These are phyloP conservation scores for Harringtonia aguacate DNA, from an alignment of 2,329 filamentous ascomycete genomes.

Conservation along the genomic window DNA sequence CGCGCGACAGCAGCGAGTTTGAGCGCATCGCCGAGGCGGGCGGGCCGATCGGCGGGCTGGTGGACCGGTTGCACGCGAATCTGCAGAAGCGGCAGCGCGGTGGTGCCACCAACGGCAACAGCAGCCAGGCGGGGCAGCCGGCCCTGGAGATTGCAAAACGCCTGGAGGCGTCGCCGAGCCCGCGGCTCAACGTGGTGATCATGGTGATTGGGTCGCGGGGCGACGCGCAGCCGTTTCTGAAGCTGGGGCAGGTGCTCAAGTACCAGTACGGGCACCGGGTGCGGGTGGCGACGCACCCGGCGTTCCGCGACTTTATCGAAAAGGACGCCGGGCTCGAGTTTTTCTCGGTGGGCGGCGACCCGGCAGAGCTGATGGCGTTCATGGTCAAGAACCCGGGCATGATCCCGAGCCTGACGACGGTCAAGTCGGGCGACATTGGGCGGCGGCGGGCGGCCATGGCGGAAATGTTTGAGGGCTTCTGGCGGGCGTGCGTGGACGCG, in stretches of 20 bases:
- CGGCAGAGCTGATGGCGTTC: constrained; percentile 73
- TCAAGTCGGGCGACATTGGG: constrained; percentile 64
- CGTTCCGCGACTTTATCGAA: constrained; percentile 66
- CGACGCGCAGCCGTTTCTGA: constrained; percentile 72
- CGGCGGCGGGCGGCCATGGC: constrained; percentile 59
- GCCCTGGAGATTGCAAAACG: constrained; percentile 10
- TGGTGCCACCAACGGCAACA: constrained; percentile 8
- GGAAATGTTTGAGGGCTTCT: constrained; percentile 76
- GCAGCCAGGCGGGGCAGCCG: constrained; percentile 12
- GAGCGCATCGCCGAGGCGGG: constrained; percentile 1
- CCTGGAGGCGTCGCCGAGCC: constrained; percentile 22
- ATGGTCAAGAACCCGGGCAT: constrained; percentile 80
- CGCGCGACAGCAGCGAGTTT: constrained; percentile 17
- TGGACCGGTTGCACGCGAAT: too few species aligned
- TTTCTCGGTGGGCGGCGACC: constrained; percentile 70
- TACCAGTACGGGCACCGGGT: constrained; percentile 64
- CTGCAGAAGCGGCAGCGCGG: not conserved
- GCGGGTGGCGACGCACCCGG: constrained; percentile 67
- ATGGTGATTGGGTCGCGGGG: constrained; percentile 76
- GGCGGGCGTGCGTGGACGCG: constrained; percentile 65
- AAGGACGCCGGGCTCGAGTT: constrained; percentile 66
- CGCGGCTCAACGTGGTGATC: constrained; percentile 64
- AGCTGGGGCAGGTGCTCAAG: constrained; percentile 61
- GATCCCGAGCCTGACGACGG: constrained; percentile 62
- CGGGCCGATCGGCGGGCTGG: too few species aligned